Evolutionary conservation across 495 filamentous ascomycete species (phyloP), one percentile per base, ranked within the genome.

Genomic region (Baudoinia panamericana): DNA sequence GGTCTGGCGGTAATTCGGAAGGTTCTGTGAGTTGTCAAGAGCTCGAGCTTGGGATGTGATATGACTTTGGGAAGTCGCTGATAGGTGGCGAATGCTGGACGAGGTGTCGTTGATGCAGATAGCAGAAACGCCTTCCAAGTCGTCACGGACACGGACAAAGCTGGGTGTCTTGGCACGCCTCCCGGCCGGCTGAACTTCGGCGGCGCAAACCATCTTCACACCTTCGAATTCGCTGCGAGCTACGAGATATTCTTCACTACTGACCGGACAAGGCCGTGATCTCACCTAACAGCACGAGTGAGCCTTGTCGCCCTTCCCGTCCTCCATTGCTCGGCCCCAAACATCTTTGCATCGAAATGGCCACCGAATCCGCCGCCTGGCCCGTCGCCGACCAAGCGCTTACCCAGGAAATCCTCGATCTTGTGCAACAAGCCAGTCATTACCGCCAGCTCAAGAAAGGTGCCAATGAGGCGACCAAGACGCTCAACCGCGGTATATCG

Each of bases 401-500:
- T n/a, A 64, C 78, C 11, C 72, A 85, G 73, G 75, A 80, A 56
- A 73, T 92, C 41, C 70, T 93, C 25, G 85, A 93, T 54, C 71
- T 93, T 22, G 71, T 94, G 27, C 88, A 95, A 66, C 83, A 93
- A 60, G 81, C 80, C 22, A 67, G 65, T 32, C 81, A 93, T 63
- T 83, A 83, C 64, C 68, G 81, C 28, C 84, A 90, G 68, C 59
- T 88, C 24, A 93, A 92, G 74, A 90, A 90, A 69, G 84, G 84
- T 36, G 75, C 77, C 36, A 75, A 76, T 60, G 72, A 71, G 39
- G 51, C 80, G 18, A 92, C 85, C 51, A 90, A 92, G 68, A 84
- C 85, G 24, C 69, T 92, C 27, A 90, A 88, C 64, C 75, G 84
- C 19, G 90, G 90, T 61, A 83, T 82, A 48, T 71, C 76, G 52